Evolutionary conservation across 2,329 filamentous ascomycete species (phyloP), one percentile per base, ranked within the genome.

Genomic region (Dactylellina haptotyla): DNA sequence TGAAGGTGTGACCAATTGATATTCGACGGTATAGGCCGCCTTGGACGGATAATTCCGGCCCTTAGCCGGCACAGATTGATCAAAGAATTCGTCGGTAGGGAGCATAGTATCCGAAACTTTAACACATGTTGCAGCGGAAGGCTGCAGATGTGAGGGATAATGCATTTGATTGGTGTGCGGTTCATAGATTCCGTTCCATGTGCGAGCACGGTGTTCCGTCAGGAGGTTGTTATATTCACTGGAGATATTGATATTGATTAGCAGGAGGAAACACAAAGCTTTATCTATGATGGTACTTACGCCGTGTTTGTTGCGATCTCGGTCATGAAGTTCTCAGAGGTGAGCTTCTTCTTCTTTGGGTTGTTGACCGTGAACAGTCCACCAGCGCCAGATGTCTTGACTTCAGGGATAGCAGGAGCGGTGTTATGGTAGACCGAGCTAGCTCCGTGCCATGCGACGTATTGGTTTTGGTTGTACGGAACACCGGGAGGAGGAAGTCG

Each of bases 401-500:
- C 86, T 76, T 93, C 91, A 5, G 88, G 81, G 32, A 83, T 84
- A 81, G 96, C 96, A 66, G 90, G 90, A 72, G 85, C 88, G 65
- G 88, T 89, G 10, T 91, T 92, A 80, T 98, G 93, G 80, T 99
- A 99, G 23, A 99, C 95, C 39, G 91, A 89, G 80, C 94, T 98
- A 51, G 95, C 95, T 54, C 95, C 95, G 80, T 97, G 93, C 95
- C 95, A 99, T 26, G 95, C 95, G 26, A 99, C 95, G 79, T 97
- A 99, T 80, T 97, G 93, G 80, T 99, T 99, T 83, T 94, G 93
- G 84, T 99, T 97, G 85, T 99, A 99, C n/a, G 89, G 85, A 80
- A 96, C 90, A 1, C 77, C 76, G n/a, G 85, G 84, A 6, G 86
- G 86, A 25, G 93, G 87, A 43, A 93, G 86, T 72, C 85, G 86